Base-by-base conservation (phyloP, 2,329 filamentous ascomycete species). In the Botryotinia globosa region DNA sequence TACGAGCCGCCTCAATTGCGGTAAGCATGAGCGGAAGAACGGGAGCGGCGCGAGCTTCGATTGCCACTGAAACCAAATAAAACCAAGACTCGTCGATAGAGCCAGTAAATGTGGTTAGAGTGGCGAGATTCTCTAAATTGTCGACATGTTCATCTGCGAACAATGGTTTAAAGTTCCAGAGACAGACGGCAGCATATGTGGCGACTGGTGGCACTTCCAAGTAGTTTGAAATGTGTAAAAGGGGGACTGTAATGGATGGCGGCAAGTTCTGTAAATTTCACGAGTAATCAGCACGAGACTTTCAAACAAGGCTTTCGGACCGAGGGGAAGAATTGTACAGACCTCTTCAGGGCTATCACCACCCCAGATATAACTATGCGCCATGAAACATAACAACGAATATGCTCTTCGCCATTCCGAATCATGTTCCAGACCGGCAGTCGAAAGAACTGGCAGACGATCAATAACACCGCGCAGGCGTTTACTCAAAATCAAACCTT, bases 71-170 rank as follows among this genome's bases (percentile, higher is more conserved):
- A 69, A 98, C 90, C 20, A 99, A 87, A 81, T 98, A 99, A 81
- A 99, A 99, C 96, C 96, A 99, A 75, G 96, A 97, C 83, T 99
- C 96, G 80, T 99, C 96, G 72, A 97, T 85, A 12, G 94, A 94
- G 68, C 96, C 96, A 25, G 96, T 98, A 80, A 98, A 97, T 25
- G 96, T 98, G 79, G 90, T 89, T 74, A 98, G 86, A 3, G 93
- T 96, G 58, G 93, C 90, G 72, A 99, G 87, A 78, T 99, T 98
- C 79, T 96, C 91, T 63, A 98, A 87, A 75, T 90, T 89, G 79
- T 97, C 93, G 73, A 96, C 89, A 51, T 88, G 87, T 81, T 98
- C 94, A 75, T 93, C 89, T 74, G 90, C 84, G 80, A 98, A 98
- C 71, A 98, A 87, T 0, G 94, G 93, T 82, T 94, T 95, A 86